Percentiles rank a stretch among this genome's conserved stretches.
Evolutionary conservation across 2,329 filamentous ascomycete species (phyloP).

Genomic region (Arthrobotrys pseudoclavata): DNA sequence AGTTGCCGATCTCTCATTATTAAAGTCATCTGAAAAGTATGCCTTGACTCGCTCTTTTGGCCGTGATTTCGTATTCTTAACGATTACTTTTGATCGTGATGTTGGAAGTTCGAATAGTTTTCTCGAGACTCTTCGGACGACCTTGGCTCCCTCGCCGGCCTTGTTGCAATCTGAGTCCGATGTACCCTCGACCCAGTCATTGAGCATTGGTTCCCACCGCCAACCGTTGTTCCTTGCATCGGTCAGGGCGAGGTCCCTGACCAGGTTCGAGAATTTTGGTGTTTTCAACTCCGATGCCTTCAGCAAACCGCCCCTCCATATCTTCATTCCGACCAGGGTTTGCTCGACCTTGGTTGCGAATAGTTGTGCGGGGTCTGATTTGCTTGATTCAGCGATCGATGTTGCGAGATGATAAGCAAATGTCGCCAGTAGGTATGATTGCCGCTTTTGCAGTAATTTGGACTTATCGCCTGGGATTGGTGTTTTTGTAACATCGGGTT

Average conservation of each 20-base stretch:
- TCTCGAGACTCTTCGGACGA: slow-evolving; percentile 31
- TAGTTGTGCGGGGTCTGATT: slow-evolving; percentile 27
- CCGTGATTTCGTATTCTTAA: neutral
- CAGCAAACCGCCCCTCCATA: slow-evolving; percentile 49
- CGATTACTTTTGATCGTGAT: neutral
- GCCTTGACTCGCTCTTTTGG: neutral
- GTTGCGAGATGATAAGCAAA: slow-evolving; percentile 51
- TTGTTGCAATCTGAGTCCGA: slow-evolving; percentile 7
- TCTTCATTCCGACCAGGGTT: slow-evolving; percentile 39
- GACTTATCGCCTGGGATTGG: slow-evolving; percentile 35
- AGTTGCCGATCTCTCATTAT: slow-evolving; percentile 1
- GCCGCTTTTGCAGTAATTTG: slow-evolving; percentile 50
- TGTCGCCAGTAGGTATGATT: slow-evolving; percentile 49
- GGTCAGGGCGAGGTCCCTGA: slow-evolving; percentile 49
- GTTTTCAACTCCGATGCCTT: slow-evolving; percentile 57
- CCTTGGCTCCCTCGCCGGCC: neutral
- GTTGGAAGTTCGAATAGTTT: slow-evolving; percentile 20
- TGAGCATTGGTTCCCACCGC: slow-evolving; percentile 57
- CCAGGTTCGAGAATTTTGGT: slow-evolving; percentile 52
- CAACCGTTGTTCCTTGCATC: slow-evolving; percentile 46
- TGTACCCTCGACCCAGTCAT: slow-evolving; percentile 54
- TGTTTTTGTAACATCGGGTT: slow-evolving; percentile 33
- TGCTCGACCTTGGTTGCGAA: slow-evolving; percentile 41
- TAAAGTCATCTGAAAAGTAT: neutral
- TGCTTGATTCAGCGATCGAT: slow-evolving; percentile 46